Base-by-base conservation (phyloP, 805 yeast genomes). In the Ogataea sp. region DNA sequence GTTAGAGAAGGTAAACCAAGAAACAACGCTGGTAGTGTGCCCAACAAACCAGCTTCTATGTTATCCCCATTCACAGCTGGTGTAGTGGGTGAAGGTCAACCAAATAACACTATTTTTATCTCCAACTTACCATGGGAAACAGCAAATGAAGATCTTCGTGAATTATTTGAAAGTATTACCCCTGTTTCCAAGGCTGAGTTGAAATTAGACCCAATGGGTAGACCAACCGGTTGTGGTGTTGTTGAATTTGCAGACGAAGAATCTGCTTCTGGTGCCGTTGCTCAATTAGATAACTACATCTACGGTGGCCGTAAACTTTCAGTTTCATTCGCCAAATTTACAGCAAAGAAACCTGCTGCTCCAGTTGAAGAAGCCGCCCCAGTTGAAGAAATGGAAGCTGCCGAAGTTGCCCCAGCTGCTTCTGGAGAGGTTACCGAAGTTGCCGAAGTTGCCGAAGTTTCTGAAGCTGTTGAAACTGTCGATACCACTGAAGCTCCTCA, bases 121-220 rank as follows among this genome's bases (percentile, higher is more conserved):
- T 71, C 70, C 34, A 90, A 90, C 65, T 67, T 90, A 54, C 97
- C 97, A 24, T 86, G 76, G 70, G 81, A 88, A 38, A 89, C 97
- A n/a, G 76, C 87, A 25, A 79, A 80, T 48, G 79, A 81, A 42
- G 97, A 90, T 61, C 71, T 90, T 47, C 75, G 69, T 47, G 96
- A 89, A 48, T 70, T 90, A 43, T 89, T 89, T 57, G 90, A 82
- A 56, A 81, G 90, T 28, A 75, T 88, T 39, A 95, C 96, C 18
- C 65, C 73, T 36, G 86, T 90, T 15, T 66, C 61, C 31, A 71
- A 71, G 32, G 96, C 96, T 17, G 95, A 86, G 58, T 69, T 90
- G 44, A 85, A 79, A 57, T 73, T 59, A 51, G 72, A 71, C 46
- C 56, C 67, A 4, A 61, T 63, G 28, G 90, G 90, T 29, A 72